These are phyloP conservation scores for Ophiosphaerella korrae DNA, from an alignment of 2,329 filamentous ascomycete species.

Conservation along the genomic window DNA sequence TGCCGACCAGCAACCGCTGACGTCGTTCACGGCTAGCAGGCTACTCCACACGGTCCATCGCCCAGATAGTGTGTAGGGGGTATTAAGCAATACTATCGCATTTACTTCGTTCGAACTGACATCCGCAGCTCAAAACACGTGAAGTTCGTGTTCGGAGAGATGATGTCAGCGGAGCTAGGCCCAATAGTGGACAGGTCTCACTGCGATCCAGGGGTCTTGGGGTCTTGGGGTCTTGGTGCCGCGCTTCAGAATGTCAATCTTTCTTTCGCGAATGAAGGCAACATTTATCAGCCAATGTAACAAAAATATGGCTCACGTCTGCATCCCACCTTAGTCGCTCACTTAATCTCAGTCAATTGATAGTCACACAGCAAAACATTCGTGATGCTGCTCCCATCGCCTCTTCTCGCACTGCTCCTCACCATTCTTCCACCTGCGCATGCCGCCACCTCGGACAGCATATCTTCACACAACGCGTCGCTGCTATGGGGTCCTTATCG, in stretches of 20 bases:
- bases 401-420: conserved; percentile 23
- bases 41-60: conserved; percentile 14
- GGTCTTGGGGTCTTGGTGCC: conserved; percentile 1
- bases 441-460: conserved; percentile 11
- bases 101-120: conserved; percentile 6
- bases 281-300: conserved; percentile 6
- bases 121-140: background rate
- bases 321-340: conserved; percentile 10
- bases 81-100: conserved; percentile 16
- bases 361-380: conserved; percentile 3
- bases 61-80: conserved; percentile 18
- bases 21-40: conserved; percentile 30
- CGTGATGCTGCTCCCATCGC: conserved; percentile 25
- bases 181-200: conserved; percentile 6
- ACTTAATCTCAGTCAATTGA: conserved; percentile 2
- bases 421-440: conserved; percentile 17
- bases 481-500: conserved; percentile 95
- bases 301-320: conserved; percentile 7
- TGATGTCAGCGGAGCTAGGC: conserved; percentile 14
- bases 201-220: conserved; percentile 5
- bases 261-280: conserved; percentile 4
- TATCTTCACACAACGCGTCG: conserved; percentile 67
- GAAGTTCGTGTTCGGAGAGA: background rate
- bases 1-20: conserved; percentile 22
- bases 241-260: conserved; percentile 5